Percentiles rank a stretch among this genome's conserved stretches.
These are phyloP conservation scores for Eleusine indica DNA, from an alignment of 176 grass and related monocot genomes.

Conservation along the genomic window DNA sequence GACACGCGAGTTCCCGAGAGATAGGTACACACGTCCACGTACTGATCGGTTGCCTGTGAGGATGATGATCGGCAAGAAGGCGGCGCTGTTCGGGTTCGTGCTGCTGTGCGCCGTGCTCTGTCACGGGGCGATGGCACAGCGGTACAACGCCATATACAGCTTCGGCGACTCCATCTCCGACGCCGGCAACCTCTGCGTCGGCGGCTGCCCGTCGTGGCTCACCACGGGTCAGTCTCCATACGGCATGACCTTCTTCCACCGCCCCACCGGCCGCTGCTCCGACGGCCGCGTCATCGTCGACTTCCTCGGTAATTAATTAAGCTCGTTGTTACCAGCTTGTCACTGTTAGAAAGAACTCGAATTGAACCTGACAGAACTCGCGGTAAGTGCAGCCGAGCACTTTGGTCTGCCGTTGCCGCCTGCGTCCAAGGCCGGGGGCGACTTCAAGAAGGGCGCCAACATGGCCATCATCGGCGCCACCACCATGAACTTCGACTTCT, in stretches of 20 bases:
- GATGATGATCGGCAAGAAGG: neutral
- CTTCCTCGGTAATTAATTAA: slow-evolving; percentile 57
- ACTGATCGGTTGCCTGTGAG: too few relatives aligned
- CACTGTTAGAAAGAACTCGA: too few relatives aligned
- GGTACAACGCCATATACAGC: slow-evolving; percentile 73
- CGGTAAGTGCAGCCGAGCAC: slow-evolving; percentile 49
- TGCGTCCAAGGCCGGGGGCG: slow-evolving; percentile 52
- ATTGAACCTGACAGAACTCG: too few relatives aligned
- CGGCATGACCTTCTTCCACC: slow-evolving; percentile 78
- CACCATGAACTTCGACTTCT: slow-evolving; percentile 51
- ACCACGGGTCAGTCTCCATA: slow-evolving; percentile 65
- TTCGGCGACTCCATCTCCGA: slow-evolving; percentile 92
- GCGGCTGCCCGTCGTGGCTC: slow-evolving; percentile 64
- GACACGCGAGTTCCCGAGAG: neutral
- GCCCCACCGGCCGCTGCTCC: slow-evolving; percentile 76
- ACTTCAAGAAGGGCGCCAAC: slow-evolving; percentile 72
- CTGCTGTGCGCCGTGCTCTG: slow-evolving; percentile 13
- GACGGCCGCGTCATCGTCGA: slow-evolving; percentile 81
- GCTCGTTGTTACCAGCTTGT: too few relatives aligned
- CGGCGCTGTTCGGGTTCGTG: neutral
- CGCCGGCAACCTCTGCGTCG: slow-evolving; percentile 69
- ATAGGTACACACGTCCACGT: neutral
- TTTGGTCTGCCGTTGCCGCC: slow-evolving; percentile 54
- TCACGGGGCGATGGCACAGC: neutral
- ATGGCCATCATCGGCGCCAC: slow-evolving; percentile 75